These are phyloP conservation scores for Diplodia corticola DNA, from an alignment of 2,329 filamentous ascomycete species.

Conservation along the genomic window DNA sequence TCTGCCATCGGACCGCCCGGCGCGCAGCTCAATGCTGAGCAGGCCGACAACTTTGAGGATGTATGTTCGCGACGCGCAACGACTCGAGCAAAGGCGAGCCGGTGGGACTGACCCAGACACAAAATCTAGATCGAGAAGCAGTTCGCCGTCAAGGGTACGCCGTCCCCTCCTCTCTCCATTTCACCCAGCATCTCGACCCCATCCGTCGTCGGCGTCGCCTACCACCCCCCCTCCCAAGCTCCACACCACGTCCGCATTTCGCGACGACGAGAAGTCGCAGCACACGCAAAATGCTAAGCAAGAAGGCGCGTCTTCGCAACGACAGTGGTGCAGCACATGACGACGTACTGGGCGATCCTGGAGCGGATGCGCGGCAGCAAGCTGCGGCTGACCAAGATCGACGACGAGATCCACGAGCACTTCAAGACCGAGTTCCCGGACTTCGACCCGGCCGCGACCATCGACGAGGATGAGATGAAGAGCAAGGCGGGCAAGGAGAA, in stretches of 20 bases:
- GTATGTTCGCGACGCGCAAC: slow-evolving; percentile 46
- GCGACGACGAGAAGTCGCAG: not conserved
- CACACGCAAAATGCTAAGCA: not conserved
- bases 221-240: no score
- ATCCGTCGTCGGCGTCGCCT: not conserved
- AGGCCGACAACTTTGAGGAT: slow-evolving; percentile 70
- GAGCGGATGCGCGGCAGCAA: slow-evolving; percentile 86
- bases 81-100: not conserved
- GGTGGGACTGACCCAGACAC: slow-evolving; percentile 29
- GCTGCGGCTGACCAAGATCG: slow-evolving; percentile 86
- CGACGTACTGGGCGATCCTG: slow-evolving; percentile 95
- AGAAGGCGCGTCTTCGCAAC: slow-evolving; percentile 4
- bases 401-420: slow-evolving; percentile 92
- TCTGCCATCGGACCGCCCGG: slow-evolving; percentile 22
- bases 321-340: slow-evolving; percentile 85
- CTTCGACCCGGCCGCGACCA: slow-evolving; percentile 76
- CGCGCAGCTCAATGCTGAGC: slow-evolving; percentile 53
- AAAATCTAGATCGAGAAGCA: slow-evolving; percentile 87
- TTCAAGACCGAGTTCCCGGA: slow-evolving; percentile 88
- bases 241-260: not conserved
- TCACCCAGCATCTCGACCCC: not conserved
- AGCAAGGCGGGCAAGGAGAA: slow-evolving; percentile 90
- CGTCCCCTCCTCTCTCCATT: not conserved
- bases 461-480: slow-evolving; percentile 96
- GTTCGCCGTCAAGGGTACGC: slow-evolving; percentile 88